Percentiles rank a stretch among this genome's conserved stretches.
Conservation (phyloP, 331 rosid species). For the Quercus lobata region DNA sequence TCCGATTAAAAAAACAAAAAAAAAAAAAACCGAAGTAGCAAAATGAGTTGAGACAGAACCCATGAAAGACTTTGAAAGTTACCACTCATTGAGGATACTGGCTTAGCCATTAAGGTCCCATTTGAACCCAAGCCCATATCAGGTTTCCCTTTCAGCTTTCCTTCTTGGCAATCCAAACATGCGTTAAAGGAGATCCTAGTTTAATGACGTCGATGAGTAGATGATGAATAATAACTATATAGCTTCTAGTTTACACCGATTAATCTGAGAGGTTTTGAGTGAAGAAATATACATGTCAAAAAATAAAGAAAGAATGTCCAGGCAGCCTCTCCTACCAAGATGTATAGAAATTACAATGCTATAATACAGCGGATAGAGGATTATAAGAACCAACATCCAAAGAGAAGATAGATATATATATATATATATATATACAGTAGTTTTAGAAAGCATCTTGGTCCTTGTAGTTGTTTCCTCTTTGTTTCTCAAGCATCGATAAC, state of each 20-base stretch:
- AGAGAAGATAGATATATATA: neutral
- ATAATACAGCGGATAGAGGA: conserved; percentile 13
- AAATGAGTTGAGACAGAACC: neutral
- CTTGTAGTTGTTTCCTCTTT: conserved; percentile 16
- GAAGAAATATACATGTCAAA: conserved; percentile 25
- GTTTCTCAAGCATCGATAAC: conserved; percentile 22
- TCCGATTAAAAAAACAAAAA: neutral
- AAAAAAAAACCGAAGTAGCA: neutral
- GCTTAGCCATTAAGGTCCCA: no score
- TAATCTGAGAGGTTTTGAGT: conserved; percentile 18
- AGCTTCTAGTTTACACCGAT: neutral
- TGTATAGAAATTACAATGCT: conserved; percentile 23
- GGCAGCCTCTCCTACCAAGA: conserved; percentile 4
- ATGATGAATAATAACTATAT: neutral
- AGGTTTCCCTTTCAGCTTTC: neutral
- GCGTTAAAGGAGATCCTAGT: neutral
- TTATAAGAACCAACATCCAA: neutral
- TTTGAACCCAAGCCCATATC: no score
- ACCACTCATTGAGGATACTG: no score
- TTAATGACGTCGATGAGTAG: neutral
- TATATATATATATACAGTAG: neutral
- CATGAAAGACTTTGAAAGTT: neutral
- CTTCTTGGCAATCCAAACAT: neutral
- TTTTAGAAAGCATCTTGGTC: conserved; percentile 32
- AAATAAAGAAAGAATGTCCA: conserved; percentile 1